Base-by-base conservation (phyloP, 225 moss, liverwort and hornwort species). In the Neckera pumila region DNA sequence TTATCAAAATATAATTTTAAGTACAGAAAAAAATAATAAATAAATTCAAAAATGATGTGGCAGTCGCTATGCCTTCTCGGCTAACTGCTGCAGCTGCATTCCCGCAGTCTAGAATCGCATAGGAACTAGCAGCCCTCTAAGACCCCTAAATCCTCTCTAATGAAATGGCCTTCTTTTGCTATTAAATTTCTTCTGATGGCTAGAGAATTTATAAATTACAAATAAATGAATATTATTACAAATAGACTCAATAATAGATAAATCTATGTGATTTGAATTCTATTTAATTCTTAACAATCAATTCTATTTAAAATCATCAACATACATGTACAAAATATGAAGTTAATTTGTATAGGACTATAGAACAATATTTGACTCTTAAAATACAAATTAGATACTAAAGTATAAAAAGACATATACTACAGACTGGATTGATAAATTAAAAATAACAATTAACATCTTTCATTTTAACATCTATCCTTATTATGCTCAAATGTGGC, bases 231-330 rank as follows among this genome's bases (percentile, higher is more conserved):
- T 77, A 6, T n/a, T n/a, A 0, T 26, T 0, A 16, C 25, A 26
- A 77, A 16, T n/a, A 1, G n/a, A n/a, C 1, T 77, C 1, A n/a
- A 16, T 23, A 12, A 15, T 9, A 14, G 9, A 36, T 77, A 36
- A 14, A 22, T 53, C 0, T 4, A 15, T 0, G 0, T 15, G 2
- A 36, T 9, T 34, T 36, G 1, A 36, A 25, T 54, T 77, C 1
- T n/a, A n/a, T 45, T 45, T 45, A 45, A n/a, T n/a, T n/a, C 8
- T 45, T 45, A 45, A 45, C 45, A 45, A 45, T 7, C 10, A 45
- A 45, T 45, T 51, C 20, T 21, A 26, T 26, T 19, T 14, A 8
- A 23, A 23, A 36, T 54, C 36, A 76, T 20, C 7, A 19, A 74
- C 2, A 18, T 74, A 18, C 4, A 17, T 20, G 1, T 75, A 76